These are phyloP conservation scores for Petasospora rhodanensis DNA, from an alignment of 1,139 yeast species.

Conservation along the genomic window DNA sequence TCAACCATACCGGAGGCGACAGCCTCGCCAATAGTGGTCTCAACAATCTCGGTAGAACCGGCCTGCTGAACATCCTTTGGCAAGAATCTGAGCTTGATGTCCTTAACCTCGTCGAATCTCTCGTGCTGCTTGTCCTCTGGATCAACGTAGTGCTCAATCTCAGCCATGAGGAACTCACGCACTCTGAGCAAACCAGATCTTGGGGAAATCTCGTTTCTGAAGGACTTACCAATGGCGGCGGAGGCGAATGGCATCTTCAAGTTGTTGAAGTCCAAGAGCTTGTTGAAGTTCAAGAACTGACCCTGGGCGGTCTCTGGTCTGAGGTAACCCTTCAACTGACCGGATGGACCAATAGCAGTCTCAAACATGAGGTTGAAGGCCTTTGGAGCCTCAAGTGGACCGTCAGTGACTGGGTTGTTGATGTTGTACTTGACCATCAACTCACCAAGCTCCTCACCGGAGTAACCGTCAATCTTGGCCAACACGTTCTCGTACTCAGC, in stretches of 20 bases:
- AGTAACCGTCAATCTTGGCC: constrained; percentile 93
- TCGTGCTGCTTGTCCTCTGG: constrained; percentile 82
- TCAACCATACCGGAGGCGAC: constrained; percentile 85
- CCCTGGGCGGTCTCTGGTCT: constrained; percentile 99
- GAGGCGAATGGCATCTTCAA: constrained; percentile 98
- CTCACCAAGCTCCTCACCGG: constrained; percentile 90
- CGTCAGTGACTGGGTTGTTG: constrained; percentile 88
- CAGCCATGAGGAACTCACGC: constrained; percentile 98
- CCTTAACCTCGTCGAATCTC: constrained; percentile 70
- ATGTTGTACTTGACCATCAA: constrained; percentile 77
- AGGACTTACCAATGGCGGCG: constrained; percentile 97
- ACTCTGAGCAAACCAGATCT: constrained; percentile 96
- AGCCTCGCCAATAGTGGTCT: constrained; percentile 81
- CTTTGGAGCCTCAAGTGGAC: constrained; percentile 79
- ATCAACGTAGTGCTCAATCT: constrained; percentile 97
- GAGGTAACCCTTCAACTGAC: constrained; percentile 88
- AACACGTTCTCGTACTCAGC: constrained; percentile 79
- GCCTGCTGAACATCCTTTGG: constrained; percentile 84
- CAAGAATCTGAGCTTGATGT: constrained; percentile 68
- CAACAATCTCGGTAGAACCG: constrained; percentile 68
- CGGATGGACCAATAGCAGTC: constrained; percentile 98
- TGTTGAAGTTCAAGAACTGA: constrained; percentile 92
- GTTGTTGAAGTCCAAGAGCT: constrained; percentile 91
- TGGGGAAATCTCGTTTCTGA: constrained; percentile 98
- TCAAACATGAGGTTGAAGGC: constrained; percentile 99